phyloP scores from a whole-genome alignment of 495 filamentous ascomycete genomes.

The Penicillium roqueforti region DNA sequence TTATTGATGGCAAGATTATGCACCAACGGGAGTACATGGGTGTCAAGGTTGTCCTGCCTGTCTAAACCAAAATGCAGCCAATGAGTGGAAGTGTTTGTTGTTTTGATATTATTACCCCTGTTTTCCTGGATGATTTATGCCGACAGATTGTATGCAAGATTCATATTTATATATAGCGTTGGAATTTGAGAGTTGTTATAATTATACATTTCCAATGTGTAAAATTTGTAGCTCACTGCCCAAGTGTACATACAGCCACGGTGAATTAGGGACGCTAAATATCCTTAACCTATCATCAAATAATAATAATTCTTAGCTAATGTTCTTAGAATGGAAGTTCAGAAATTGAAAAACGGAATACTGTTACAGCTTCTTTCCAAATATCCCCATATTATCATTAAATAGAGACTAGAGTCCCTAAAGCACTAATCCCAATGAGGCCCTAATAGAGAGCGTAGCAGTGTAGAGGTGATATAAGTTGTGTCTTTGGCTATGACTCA shows the following conservation, averaged over 20 bases:
- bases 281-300: no score
- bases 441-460: no score
- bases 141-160: not conserved
- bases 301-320: not conserved
- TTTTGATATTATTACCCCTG: not conserved
- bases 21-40: slow-evolving; percentile 43
- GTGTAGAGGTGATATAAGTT: no score
- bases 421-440: no score
- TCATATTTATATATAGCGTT: not conserved
- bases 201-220: not conserved
- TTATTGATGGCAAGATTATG: slow-evolving; percentile 41
- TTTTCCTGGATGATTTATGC: not conserved
- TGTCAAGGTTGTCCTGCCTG: slow-evolving; percentile 40
- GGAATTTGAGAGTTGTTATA: not conserved
- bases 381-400: no score
- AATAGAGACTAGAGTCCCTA: no score
- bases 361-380: not conserved
- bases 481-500: no score
- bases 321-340: not conserved
- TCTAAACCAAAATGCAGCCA: slow-evolving; percentile 14
- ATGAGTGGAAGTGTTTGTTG: not conserved
- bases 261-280: no score
- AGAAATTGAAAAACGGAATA: no score
- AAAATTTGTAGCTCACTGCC: not conserved
- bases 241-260: no score